Conservation (phyloP, 768 basidiomycete species). For the Kwoniella shandongensis region DNA sequence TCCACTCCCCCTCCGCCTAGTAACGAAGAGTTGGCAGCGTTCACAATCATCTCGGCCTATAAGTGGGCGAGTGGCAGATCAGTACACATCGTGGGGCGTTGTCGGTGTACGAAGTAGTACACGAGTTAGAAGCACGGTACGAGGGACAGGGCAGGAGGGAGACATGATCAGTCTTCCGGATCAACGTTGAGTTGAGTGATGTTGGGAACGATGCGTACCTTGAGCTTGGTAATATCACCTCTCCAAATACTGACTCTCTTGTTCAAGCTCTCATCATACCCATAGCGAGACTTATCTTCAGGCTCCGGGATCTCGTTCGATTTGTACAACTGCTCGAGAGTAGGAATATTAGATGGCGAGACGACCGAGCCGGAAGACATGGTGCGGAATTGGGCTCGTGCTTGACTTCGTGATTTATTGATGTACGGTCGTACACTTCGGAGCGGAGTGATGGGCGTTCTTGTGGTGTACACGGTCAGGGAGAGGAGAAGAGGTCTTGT, state of each 20-base stretch:
- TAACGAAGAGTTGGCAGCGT: conserved; percentile 53
- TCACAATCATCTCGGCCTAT: conserved; percentile 51
- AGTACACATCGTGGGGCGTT: too few relatives aligned
- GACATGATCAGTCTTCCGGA: too few relatives aligned
- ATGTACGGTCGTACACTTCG: too few relatives aligned
- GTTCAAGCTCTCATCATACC: conserved; percentile 27
- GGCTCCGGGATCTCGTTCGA: conserved; percentile 12
- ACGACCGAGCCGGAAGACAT: background rate
- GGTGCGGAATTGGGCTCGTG: too few relatives aligned
- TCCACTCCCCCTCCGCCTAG: conserved; percentile 55
- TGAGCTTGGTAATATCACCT: conserved; percentile 49
- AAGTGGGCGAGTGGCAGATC: background rate
- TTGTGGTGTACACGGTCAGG: too few relatives aligned
- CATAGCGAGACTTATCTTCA: conserved; percentile 12
- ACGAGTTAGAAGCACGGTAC: too few relatives aligned
- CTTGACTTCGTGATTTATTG: too few relatives aligned
- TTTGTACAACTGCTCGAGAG: conserved; percentile 31
- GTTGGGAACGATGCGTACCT: conserved; percentile 23
- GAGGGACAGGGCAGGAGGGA: background rate
- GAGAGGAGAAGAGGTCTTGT: too few relatives aligned
- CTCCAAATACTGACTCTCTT: conserved; percentile 40
- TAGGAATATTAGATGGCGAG: conserved; percentile 32
- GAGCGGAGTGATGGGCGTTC: too few relatives aligned
- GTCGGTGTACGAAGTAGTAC: too few relatives aligned
- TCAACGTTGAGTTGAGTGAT: too few relatives aligned